These are phyloP conservation scores for Teratosphaeria epicoccoides DNA, from an alignment of 2,329 filamentous ascomycete genomes.

Conservation along the genomic window DNA sequence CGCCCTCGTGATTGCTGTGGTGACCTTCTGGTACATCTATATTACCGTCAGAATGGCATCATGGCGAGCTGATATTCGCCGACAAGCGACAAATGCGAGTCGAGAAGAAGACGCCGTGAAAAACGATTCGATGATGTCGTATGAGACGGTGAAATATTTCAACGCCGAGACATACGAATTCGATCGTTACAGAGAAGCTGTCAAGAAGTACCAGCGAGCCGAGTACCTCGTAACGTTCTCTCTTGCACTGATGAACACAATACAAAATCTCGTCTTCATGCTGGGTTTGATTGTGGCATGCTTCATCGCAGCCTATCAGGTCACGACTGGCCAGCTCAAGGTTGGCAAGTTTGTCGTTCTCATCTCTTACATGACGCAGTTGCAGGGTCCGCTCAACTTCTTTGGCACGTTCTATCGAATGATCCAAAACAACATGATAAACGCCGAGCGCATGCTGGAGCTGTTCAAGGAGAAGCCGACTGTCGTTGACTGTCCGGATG, in stretches of 20 bases:
- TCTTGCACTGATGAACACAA: conserved; percentile 49
- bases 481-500: conserved; percentile 65
- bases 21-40: conserved; percentile 94
- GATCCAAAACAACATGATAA: conserved; percentile 95
- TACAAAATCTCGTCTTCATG: conserved; percentile 54
- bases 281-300: conserved; percentile 55
- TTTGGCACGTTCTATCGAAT: conserved; percentile 92
- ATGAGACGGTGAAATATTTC: conserved; percentile 66
- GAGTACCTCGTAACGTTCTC: conserved; percentile 48
- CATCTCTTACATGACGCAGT: conserved; percentile 63
- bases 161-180: conserved; percentile 51
- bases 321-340: conserved; percentile 49
- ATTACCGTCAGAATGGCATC: conserved; percentile 93
- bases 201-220: conserved; percentile 46
- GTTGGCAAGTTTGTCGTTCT: conserved; percentile 61
- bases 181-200: conserved; percentile 45
- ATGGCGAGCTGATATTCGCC: conserved; percentile 78
- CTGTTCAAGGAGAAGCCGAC: conserved; percentile 94
- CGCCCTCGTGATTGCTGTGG: conserved; percentile 75
- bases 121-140: conserved; percentile 98
- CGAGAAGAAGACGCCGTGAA: conserved; percentile 95
- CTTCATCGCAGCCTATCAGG: conserved; percentile 60
- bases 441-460: conserved; percentile 86
- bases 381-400: conserved; percentile 60
- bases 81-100: conserved; percentile 90